Evolutionary conservation across 140 eudicot genomes (phyloP), one percentile per base, ranked within the genome.

Genomic region (Oenanthe javanica): DNA sequence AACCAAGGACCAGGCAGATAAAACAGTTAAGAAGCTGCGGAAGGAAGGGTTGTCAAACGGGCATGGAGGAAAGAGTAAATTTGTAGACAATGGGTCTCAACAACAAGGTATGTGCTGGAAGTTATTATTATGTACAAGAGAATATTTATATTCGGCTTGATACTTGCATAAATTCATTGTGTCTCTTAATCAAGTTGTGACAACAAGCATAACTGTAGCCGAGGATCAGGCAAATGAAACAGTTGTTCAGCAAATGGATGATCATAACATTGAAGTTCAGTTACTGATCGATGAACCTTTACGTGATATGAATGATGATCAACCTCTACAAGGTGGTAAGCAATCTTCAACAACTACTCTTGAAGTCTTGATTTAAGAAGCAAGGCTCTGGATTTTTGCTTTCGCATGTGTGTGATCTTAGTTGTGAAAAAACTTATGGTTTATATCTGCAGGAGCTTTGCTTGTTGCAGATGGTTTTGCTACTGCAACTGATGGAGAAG

Each of bases 321-420:
- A 77, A 80, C 85, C 90, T 63, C 79, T 84, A 23, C 73, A 77
- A 12, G 31, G 55, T 82, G 86, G 88, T 63, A 57, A 64, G 47
- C 64, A 54, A 23, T 66, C 79, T 42, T 38, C 51, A 75, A 46
- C 19, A n/a, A 21, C 31, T 45, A 73, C 52, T 31, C 31, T 31
- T 31, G 31, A 31, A 31, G 31, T 11, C 3, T 19, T 46, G n/a
- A 46, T n/a, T 14, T 5, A 27, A n/a, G 78, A 46, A 47, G 25
- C 42, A 7, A 75, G 0, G 49, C 31, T 75, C 42, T 47, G 40
- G 42, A 46, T 45, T 45, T 46, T 15, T 21, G 18, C 14, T 74
- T 74, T 47, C 23, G 7, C 4, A 2, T 4, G 4, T 5, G 11
- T 75, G 59, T 70, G 16, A 23, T 75, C 47, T 2, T 70, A 70